Percentiles rank a stretch among this genome's conserved stretches.
Evolutionary conservation across 176 grass and related monocot species (phyloP).

Genomic region (Bromus sterilis): DNA sequence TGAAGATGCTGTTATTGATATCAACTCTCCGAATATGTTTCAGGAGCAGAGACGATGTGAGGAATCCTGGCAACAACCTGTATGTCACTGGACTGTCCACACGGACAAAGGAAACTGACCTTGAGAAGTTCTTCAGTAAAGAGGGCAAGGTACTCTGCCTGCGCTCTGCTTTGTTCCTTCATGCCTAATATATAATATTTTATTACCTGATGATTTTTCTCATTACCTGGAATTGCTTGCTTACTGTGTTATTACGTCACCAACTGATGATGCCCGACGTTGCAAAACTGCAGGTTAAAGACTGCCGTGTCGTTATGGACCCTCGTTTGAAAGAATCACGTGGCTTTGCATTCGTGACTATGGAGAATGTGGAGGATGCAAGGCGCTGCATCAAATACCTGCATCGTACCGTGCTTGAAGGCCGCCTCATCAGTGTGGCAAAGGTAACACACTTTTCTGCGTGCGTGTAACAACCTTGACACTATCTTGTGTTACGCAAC

Average conservation of each 20-base stretch:
- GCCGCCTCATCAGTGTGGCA: slow-evolving; percentile 75
- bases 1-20: not conserved
- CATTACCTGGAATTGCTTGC: not conserved
- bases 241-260: not conserved
- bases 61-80: slow-evolving; percentile 93
- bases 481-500: not conserved
- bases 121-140: slow-evolving; percentile 85
- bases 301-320: slow-evolving; percentile 81
- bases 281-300: slow-evolving; percentile 42
- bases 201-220: not conserved
- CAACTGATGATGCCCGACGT: not conserved
- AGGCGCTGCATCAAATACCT: slow-evolving; percentile 77
- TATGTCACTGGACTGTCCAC: slow-evolving; percentile 95
- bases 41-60: slow-evolving; percentile 48
- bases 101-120: slow-evolving; percentile 52
- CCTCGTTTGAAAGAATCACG: slow-evolving; percentile 87
- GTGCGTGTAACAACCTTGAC: not conserved
- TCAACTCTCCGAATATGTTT: not conserved
- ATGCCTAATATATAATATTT: not conserved
- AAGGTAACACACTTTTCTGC: slow-evolving; percentile 37
- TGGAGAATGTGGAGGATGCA: slow-evolving; percentile 78
- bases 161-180: not conserved
- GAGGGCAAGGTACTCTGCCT: slow-evolving; percentile 67
- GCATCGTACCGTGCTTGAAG: slow-evolving; percentile 80
- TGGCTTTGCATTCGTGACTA: slow-evolving; percentile 92